Base-by-base conservation (phyloP, 768 basidiomycete species). In the Cystofilobasidium macerans region DNA sequence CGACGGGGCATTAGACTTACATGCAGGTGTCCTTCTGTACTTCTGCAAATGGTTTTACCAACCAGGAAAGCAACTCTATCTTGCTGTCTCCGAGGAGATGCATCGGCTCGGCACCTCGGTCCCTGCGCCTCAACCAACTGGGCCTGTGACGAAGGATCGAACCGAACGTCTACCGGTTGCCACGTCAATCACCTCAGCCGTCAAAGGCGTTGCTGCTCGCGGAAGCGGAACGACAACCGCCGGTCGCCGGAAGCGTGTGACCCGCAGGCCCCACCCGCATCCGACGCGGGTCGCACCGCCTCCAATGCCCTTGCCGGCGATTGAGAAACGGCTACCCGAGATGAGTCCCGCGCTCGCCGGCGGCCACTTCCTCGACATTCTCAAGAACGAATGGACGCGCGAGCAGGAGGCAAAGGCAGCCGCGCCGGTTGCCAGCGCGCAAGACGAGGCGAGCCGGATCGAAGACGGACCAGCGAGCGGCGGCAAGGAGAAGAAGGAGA, bases 41-140 rank as follows among this genome's bases (percentile, higher is more conserved):
- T n/a, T n/a, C n/a, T n/a, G n/a, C n/a, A n/a, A n/a, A n/a, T n/a
- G n/a, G n/a, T n/a, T n/a, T n/a, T n/a, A n/a, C n/a, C n/a, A n/a
- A n/a, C n/a, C n/a, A 67, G 65, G 65, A 20, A 61, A 68, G 43
- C 67, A 68, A 47, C 67, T 68, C 47, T 68, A 68, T 48, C 42
- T 57, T 32, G 61, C 54, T 12, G 62, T 68, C 16, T 45, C 67
- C 18, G 54, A 40, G 18, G 40, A 56, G 1, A 68, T 68, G 45
- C 53, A 62, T 32, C 36, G n/a, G 30, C 20, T 28, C 16, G 33
- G 33, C 12, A 35, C 62, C 14, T 35, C 62, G 5, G 26, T 53
- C 51, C 62, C 48, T 8, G 11, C 36, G 9, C 33, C 57, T 43
- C 43, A n/a, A 26, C 61, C 61, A 11, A 26, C 61, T 16, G 26